Conservation (phyloP, 441 rosid species). For the Adansonia rubrostipa region DNA sequence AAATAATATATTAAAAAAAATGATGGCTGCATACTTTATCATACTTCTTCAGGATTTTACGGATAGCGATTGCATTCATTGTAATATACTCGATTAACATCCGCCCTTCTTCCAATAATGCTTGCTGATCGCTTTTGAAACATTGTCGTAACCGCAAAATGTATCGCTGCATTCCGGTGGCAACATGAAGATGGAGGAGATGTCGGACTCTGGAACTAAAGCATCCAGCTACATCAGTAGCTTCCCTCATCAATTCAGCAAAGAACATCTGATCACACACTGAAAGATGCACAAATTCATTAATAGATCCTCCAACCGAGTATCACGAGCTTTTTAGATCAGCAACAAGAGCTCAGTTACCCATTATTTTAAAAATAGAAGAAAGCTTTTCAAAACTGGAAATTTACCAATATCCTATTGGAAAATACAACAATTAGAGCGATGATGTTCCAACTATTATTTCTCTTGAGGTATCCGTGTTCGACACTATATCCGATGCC, state of each 20-base stretch:
- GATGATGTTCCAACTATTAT: too few species aligned
- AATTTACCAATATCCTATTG: not conserved
- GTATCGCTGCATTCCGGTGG: constrained; percentile 71
- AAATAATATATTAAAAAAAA: not conserved
- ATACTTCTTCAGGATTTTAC: constrained; percentile 89
- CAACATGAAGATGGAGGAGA: constrained; percentile 77
- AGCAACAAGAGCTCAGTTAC: not conserved
- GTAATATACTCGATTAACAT: constrained; percentile 75
- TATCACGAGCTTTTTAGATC: not conserved
- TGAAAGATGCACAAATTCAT: constrained; percentile 33
- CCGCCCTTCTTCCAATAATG: constrained; percentile 62
- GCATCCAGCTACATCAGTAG: constrained; percentile 74
- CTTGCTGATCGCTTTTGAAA: constrained; percentile 56
- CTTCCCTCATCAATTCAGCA: constrained; percentile 82
- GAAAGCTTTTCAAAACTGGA: too few species aligned
- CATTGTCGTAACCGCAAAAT: constrained; percentile 53
- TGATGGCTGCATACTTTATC: constrained; percentile 59
- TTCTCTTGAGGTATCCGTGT: too few species aligned
- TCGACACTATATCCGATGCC: too few species aligned
- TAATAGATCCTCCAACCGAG: not conserved
- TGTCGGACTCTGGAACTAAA: constrained; percentile 74
- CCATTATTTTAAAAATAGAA: not conserved
- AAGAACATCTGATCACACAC: constrained; percentile 88
- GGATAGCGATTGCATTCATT: constrained; percentile 89
- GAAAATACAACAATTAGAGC: not conserved